These are phyloP conservation scores for Chaetomium globosum DNA, from an alignment of 2,329 filamentous ascomycete species.

Conservation along the genomic window DNA sequence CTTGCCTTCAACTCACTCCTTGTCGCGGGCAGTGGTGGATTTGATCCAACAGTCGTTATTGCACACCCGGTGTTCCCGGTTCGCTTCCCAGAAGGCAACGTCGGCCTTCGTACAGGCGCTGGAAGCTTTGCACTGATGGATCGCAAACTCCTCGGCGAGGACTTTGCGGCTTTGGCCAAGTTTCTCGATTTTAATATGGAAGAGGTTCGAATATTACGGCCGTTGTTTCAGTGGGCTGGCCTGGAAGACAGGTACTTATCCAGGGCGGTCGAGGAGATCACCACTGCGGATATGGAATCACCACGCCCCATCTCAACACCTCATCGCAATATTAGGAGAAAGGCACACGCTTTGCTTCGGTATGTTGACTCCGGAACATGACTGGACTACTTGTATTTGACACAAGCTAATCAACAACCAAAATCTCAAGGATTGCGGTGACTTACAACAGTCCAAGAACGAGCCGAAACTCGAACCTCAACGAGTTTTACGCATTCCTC, in stretches of 20 bases:
- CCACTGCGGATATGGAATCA: constrained; percentile 34
- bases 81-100: constrained; percentile 27
- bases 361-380: constrained; percentile 4
- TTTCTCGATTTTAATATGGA: constrained; percentile 44
- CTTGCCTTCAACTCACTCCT: constrained; percentile 43
- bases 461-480: not conserved
- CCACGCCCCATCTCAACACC: constrained; percentile 33
- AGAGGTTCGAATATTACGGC: constrained; percentile 39
- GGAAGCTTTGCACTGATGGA: constrained; percentile 44
- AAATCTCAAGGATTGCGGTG: constrained; percentile 9
- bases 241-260: constrained; percentile 43
- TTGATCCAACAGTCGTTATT: constrained; percentile 12
- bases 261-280: constrained; percentile 40
- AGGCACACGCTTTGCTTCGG: constrained; percentile 18
- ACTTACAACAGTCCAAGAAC: constrained; percentile 18
- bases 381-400: not conserved
- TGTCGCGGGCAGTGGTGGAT: not conserved
- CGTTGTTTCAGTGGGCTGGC: constrained; percentile 43
- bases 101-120: constrained; percentile 20
- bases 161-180: constrained; percentile 40
- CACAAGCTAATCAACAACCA: constrained; percentile 1
- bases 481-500: constrained; percentile 13
- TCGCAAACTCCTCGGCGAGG: constrained; percentile 36
- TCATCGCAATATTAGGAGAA: constrained; percentile 31
- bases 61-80: constrained; percentile 38